These are phyloP conservation scores for Allium cepa DNA, from an alignment of 106 monocot species.

Conservation along the genomic window DNA sequence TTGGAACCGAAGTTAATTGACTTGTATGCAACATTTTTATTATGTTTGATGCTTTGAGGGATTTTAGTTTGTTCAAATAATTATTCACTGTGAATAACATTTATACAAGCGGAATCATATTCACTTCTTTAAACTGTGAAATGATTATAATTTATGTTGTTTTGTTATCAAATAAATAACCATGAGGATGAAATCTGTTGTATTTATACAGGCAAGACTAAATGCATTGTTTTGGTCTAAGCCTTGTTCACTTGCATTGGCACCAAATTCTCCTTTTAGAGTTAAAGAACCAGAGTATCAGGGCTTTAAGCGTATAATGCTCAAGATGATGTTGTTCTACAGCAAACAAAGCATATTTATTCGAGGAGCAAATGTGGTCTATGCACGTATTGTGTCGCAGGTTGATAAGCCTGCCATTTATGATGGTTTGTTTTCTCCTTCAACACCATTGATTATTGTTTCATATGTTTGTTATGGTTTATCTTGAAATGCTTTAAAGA, in stretches of 20 bases:
- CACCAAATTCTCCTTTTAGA: conserved; percentile 66
- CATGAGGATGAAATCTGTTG: background rate
- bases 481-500: too few species aligned
- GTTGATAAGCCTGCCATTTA: conserved; percentile 78
- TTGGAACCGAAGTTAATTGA: too few species aligned
- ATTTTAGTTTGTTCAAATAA: too few species aligned
- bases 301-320: conserved; percentile 48
- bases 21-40: too few species aligned
- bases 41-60: too few species aligned
- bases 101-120: too few species aligned
- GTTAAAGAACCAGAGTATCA: conserved; percentile 82
- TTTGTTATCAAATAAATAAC: too few species aligned
- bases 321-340: conserved; percentile 80
- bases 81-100: too few species aligned
- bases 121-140: too few species aligned
- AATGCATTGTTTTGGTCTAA: conserved; percentile 87
- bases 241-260: conserved; percentile 70
- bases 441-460: background rate
- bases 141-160: too few species aligned
- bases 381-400: conserved; percentile 60
- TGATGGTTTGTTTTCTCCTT: conserved; percentile 51
- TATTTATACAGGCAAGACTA: conserved; percentile 41
- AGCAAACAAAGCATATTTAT: conserved; percentile 90
- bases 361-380: conserved; percentile 89
- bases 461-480: background rate